Base-by-base conservation (phyloP, 169 alveolate genomes). In the Perkinsus olseni region DNA sequence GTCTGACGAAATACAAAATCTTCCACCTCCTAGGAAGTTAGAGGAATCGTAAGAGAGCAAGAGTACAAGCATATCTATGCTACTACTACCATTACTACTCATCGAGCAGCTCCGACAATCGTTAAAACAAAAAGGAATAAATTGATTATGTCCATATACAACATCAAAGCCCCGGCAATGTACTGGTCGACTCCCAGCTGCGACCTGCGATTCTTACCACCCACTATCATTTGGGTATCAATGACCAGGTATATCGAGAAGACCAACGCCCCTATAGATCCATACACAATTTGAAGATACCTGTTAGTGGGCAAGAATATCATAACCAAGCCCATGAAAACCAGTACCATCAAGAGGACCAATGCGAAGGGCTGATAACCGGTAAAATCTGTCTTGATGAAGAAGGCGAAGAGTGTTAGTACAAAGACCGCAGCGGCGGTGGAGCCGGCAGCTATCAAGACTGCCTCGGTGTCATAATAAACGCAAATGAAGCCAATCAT, bases 161-260 rank as follows among this genome's bases (percentile, higher is more conserved):
- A 91, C 94, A 96, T 93, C 62, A 95, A 93, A 6, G 98, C 96
- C 0, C 97, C 98, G 39, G 96, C 94, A 90, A 96, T 95, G 93
- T 96, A 96, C 82, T 96, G 97, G 92, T 96, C 98, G 34, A 94
- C 96, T 38, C 94, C 74, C 10, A 95, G 93, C 90, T 94, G 94
- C 74, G 93, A 62, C 48, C 93, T 92, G 36, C 96, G 92, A 50
- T 92, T 94, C 92, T 93, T 94, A 17, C 97, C 97, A 40, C 97
- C 97, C 34, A 96, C 91, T 38, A 96, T 95, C 92, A 94, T 91
- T 94, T 96, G 98, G 0, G 98, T 96, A 92, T 96, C 98, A 90
- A 96, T 95, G 39, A 96, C 92, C 4, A 96, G 92, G 93, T 96
- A 96, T 51, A 96, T 92, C 34, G 97, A 95, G 74, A 96, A 96